phyloP scores from a whole-genome alignment of 148 eudicot species.

The Persicaria tinctoria region DNA sequence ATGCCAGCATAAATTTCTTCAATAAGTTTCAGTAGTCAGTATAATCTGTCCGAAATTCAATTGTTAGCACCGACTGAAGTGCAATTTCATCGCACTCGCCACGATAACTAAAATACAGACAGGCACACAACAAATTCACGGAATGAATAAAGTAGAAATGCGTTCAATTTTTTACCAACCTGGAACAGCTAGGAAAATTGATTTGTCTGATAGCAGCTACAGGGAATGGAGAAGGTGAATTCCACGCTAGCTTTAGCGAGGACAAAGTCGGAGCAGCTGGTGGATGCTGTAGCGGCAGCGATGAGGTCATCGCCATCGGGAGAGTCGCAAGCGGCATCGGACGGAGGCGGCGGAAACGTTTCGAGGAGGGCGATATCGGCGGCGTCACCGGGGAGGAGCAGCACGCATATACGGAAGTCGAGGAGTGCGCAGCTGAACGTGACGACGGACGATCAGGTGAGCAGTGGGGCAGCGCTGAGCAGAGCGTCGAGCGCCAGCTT shows the following conservation, averaged over 20 bases:
- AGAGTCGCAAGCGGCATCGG: conserved; percentile 18
- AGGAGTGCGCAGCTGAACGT: conserved; percentile 78
- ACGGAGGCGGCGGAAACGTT: conserved; percentile 18
- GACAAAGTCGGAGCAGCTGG: conserved; percentile 72
- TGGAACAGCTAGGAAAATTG: not conserved
- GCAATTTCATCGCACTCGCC: not conserved
- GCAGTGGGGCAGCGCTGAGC: conserved; percentile 85
- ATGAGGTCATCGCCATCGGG: conserved; percentile 15
- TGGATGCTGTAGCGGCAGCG: conserved; percentile 46
- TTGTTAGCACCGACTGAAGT: not conserved
- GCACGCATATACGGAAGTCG: conserved; percentile 67
- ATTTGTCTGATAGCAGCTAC: not conserved
- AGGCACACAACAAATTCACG: too few species aligned
- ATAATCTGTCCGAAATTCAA: not conserved
- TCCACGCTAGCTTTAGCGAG: conserved; percentile 38
- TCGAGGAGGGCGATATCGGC: conserved; percentile 32
- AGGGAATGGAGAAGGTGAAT: conserved; percentile 46
- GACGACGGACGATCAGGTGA: conserved; percentile 46
- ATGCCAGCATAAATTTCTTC: too few species aligned
- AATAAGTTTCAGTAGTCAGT: too few species aligned
- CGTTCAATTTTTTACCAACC: not conserved
- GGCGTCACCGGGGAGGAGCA: conserved; percentile 40
- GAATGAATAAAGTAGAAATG: not conserved
- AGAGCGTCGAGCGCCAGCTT: conserved; percentile 92
- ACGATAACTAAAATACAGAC: not conserved